Base-by-base conservation (phyloP, 805 yeast species). In the Barnettozyma wickerhamii region DNA sequence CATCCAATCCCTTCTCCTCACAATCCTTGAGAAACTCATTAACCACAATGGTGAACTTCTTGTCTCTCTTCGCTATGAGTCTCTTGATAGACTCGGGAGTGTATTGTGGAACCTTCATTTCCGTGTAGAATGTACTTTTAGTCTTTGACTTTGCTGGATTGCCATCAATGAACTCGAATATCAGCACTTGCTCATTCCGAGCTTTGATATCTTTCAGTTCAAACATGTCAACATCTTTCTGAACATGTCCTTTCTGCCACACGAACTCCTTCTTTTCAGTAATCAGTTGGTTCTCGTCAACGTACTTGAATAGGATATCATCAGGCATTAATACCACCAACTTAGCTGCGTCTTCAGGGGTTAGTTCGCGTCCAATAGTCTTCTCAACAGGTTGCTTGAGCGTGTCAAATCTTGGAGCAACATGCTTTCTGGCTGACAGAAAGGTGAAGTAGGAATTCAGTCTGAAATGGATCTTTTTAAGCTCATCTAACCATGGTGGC, bases 151-250 rank as follows among this genome's bases (percentile, higher is more conserved):
- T 74, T 52, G 66, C 49, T 52, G 73, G 55, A 43, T 71, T 68
- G 12, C 84, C 85, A 58, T 90, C 95, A 14, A 77, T 69, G 58
- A 90, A 86, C 48, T 84, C 90, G 55, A 90, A 84, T 2, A 86
- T 68, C 20, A 90, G 65, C 7, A 85, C 53, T 48, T 81, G 89
- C 17, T 71, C 67, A 0, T 68, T 58, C 10, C 55, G 56, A 5
- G 31, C 21, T 5, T 52, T 56, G 12, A 58, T 58, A 10, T 64
- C 64, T 45, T 75, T 71, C 17, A 77, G 61, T 34, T 74, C 67
- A 41, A 68, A 75, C 30, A 75, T 65, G 53, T 77, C 83, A 10
- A 65, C 62, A 30, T 76, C 79, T 34, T 75, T 74, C 50, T 78
- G 82, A 30, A 75, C 67, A 37, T 66, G 79, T 3, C 84, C 84